Evolutionary conservation across 2,329 filamentous ascomycete genomes (phyloP).

Genomic region (Coniosporium tulheliwenetii): DNA sequence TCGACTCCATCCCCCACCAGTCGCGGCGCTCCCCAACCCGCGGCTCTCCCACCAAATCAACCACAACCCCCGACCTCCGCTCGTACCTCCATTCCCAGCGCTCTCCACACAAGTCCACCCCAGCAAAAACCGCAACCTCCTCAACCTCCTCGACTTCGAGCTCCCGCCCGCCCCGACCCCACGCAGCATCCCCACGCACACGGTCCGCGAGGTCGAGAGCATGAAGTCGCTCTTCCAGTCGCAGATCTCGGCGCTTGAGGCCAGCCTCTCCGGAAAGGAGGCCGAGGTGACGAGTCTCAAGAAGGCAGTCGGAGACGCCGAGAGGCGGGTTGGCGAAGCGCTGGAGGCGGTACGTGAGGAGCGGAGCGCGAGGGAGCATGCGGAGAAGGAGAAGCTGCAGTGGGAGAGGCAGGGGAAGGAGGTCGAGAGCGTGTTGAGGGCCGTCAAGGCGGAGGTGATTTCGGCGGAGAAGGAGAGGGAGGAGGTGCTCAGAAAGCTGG

Average conservation of each 20-base stretch:
- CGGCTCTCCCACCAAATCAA: slow-evolving; percentile 35
- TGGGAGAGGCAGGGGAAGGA: slow-evolving; percentile 79
- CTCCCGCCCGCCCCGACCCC: slow-evolving; percentile 89
- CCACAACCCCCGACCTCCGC: slow-evolving; percentile 31
- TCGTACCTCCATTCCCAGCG: slow-evolving; percentile 24
- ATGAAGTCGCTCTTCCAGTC: slow-evolving; percentile 83
- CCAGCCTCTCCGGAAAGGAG: slow-evolving; percentile 81
- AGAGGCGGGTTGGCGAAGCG: slow-evolving; percentile 77
- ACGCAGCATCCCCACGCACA: slow-evolving; percentile 77
- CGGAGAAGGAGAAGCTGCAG: slow-evolving; percentile 58
- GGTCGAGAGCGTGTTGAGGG: slow-evolving; percentile 66
- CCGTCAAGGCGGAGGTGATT: slow-evolving; percentile 69
- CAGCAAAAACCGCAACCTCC: slow-evolving; percentile 34
- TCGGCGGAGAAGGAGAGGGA: slow-evolving; percentile 68
- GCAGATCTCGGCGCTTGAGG: slow-evolving; percentile 87
- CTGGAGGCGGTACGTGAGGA: slow-evolving; percentile 74
- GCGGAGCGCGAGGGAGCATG: slow-evolving; percentile 50
- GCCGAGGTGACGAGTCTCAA: slow-evolving; percentile 82
- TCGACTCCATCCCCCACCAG: slow-evolving; percentile 24
- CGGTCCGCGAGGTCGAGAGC: slow-evolving; percentile 79
- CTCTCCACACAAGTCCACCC: slow-evolving; percentile 22
- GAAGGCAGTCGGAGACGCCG: slow-evolving; percentile 73
- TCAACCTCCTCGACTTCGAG: slow-evolving; percentile 75
- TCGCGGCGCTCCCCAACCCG: slow-evolving; percentile 20
- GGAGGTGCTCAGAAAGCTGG: slow-evolving; percentile 56